Evolutionary conservation across 352 stramenopile genomes (phyloP).

Genomic region (Pythium phragmitis): DNA sequence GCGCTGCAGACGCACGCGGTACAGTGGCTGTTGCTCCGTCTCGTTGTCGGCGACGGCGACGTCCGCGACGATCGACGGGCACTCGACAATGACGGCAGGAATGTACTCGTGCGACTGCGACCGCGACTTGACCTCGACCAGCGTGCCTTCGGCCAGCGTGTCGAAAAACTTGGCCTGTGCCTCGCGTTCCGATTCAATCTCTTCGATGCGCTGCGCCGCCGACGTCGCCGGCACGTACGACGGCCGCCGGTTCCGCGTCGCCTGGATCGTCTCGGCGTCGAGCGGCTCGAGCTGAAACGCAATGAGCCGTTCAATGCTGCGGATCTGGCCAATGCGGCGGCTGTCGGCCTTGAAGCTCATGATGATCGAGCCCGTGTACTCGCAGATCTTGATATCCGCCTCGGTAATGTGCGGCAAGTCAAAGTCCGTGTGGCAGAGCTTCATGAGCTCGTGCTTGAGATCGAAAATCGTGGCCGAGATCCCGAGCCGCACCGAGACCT

Average conservation of each 20-base stretch:
- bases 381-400: conserved; percentile 83
- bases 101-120: conserved; percentile 75
- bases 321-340: conserved; percentile 80
- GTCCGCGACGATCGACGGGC: conserved; percentile 22
- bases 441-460: conserved; percentile 83
- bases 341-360: conserved; percentile 87
- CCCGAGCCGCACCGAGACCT: conserved; percentile 75
- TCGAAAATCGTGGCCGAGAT: conserved; percentile 86
- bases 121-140: conserved; percentile 74
- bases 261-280: conserved; percentile 61
- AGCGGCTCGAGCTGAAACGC: conserved; percentile 84
- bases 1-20: conserved; percentile 63
- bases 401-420: conserved; percentile 57
- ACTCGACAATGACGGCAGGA: conserved; percentile 61
- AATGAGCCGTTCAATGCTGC: conserved; percentile 84
- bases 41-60: conserved; percentile 52
- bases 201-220: conserved; percentile 27
- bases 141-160: conserved; percentile 47
- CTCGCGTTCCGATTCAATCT: conserved; percentile 22
- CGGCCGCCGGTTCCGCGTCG: conserved; percentile 71
- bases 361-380: conserved; percentile 86
- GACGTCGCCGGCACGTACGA: conserved; percentile 53
- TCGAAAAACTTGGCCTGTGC: conserved; percentile 50
- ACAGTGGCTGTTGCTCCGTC: conserved; percentile 27
- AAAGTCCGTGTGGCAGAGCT: conserved; percentile 78